These are phyloP conservation scores for Sphagnum contortum DNA, from an alignment of 225 moss, liverwort and hornwort genomes.

Conservation along the genomic window DNA sequence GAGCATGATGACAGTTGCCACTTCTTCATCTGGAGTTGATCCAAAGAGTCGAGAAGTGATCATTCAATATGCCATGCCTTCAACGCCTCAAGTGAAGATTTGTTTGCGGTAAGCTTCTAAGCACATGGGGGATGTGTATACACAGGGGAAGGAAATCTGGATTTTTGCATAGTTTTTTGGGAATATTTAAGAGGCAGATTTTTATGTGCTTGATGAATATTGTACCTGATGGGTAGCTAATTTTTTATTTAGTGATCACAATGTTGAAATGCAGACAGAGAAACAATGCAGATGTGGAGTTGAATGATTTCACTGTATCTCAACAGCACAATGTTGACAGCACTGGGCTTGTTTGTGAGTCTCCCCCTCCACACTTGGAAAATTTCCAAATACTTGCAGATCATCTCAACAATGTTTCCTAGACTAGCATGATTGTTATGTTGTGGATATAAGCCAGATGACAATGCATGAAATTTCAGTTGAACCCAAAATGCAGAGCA, in stretches of 20 bases:
- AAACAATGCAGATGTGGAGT: constrained; percentile 30
- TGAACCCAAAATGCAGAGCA: no score
- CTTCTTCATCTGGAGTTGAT: constrained; percentile 9
- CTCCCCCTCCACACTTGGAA: constrained; percentile 2
- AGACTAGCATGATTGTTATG: background rate
- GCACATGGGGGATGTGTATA: no score
- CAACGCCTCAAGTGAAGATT: constrained; percentile 16
- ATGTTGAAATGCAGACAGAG: constrained; percentile 27
- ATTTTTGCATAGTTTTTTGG: background rate
- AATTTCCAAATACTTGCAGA: no score
- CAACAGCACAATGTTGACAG: constrained; percentile 63
- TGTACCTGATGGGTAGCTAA: background rate
- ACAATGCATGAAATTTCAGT: no score
- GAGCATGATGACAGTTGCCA: constrained; percentile 2
- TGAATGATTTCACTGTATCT: constrained; percentile 56
- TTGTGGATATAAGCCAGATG: background rate
- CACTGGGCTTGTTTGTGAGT: constrained; percentile 75
- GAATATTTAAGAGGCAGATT: background rate
- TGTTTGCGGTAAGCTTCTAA: constrained; percentile 23
- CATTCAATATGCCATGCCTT: constrained; percentile 39
- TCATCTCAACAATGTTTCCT: no score
- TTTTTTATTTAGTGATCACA: background rate
- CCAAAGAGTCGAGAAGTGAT: constrained; percentile 21
- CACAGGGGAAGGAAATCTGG: background rate
- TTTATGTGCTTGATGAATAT: background rate